phyloP scores from a whole-genome alignment of 2,329 filamentous ascomycete genomes.

The Amauroascus verrucosus region DNA sequence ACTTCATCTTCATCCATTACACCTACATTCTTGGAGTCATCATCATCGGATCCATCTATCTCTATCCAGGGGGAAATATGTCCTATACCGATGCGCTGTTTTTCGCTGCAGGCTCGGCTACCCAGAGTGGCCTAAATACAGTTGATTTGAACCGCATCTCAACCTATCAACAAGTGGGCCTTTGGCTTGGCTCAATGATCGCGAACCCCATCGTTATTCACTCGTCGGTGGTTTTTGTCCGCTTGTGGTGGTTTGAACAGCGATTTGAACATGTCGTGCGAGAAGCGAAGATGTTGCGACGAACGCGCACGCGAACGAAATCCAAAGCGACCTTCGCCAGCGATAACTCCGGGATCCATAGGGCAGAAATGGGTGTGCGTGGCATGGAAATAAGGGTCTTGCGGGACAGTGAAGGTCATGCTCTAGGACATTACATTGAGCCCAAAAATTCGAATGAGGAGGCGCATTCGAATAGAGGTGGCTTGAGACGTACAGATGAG shows the following conservation, averaged over 20 bases:
- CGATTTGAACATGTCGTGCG: slow-evolving; percentile 75
- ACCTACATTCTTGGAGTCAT: slow-evolving; percentile 67
- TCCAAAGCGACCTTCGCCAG: slow-evolving; percentile 38
- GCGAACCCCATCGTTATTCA: slow-evolving; percentile 79
- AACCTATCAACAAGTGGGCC: slow-evolving; percentile 61
- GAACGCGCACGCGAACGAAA: slow-evolving; percentile 41
- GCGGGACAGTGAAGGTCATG: slow-evolving; percentile 26
- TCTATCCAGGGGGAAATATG: slow-evolving; percentile 58
- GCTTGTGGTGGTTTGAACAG: slow-evolving; percentile 97
- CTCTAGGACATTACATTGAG: slow-evolving; percentile 17
- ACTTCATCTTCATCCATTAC: slow-evolving; percentile 46
- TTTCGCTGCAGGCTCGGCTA: slow-evolving; percentile 74
- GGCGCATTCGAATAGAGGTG: slow-evolving; percentile 20
- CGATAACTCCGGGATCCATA: slow-evolving; percentile 28
- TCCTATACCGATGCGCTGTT: slow-evolving; percentile 80
- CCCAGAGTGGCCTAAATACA: slow-evolving; percentile 88
- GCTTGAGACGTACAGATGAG: slow-evolving; percentile 7
- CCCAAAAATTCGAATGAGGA: slow-evolving; percentile 21
- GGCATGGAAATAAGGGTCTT: slow-evolving; percentile 32
- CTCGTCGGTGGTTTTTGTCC: slow-evolving; percentile 77
- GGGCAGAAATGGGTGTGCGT: slow-evolving; percentile 32
- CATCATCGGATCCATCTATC: slow-evolving; percentile 63
- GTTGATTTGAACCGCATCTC: slow-evolving; percentile 54
- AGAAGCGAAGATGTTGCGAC: slow-evolving; percentile 58
- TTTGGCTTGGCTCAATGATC: slow-evolving; percentile 61